Percentiles rank a stretch among this genome's conserved stretches.
phyloP scores from a whole-genome alignment of 495 filamentous ascomycete species.

The Penicillium simplicissimum region DNA sequence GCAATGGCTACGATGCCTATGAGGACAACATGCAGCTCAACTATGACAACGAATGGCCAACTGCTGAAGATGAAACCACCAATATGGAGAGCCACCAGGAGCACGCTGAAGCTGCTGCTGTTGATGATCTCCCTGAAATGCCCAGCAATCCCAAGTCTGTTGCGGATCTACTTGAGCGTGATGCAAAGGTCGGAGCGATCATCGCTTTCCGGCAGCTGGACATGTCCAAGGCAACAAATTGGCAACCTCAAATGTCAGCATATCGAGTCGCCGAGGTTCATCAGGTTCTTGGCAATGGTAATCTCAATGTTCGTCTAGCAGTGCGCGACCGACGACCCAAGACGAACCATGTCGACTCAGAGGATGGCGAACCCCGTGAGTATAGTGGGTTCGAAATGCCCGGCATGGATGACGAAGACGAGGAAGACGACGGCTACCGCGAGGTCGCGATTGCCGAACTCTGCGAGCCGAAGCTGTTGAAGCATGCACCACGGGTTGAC shows the following conservation, averaged over 20 bases:
- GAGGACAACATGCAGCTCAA: slow-evolving; percentile 46
- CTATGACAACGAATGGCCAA: slow-evolving; percentile 50
- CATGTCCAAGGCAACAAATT: slow-evolving; percentile 72
- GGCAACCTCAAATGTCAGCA: slow-evolving; percentile 71
- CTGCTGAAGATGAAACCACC: slow-evolving; percentile 17
- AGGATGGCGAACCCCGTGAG: slow-evolving; percentile 57
- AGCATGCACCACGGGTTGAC: slow-evolving; percentile 24
- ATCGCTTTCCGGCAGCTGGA: slow-evolving; percentile 79
- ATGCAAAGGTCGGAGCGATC: slow-evolving; percentile 62
- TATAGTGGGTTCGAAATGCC: slow-evolving; percentile 71
- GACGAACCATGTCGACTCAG: slow-evolving; percentile 41
- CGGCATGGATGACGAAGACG: slow-evolving; percentile 53
- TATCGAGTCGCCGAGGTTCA: slow-evolving; percentile 67
- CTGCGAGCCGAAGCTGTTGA: slow-evolving; percentile 62
- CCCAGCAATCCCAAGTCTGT: slow-evolving; percentile 63
- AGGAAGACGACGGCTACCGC: slow-evolving; percentile 55
- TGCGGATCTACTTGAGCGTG: slow-evolving; percentile 51
- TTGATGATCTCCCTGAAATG: slow-evolving; percentile 63
- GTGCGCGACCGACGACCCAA: slow-evolving; percentile 62
- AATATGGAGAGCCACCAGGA: slow-evolving; percentile 10
- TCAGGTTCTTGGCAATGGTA: slow-evolving; percentile 47
- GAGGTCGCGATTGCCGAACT: slow-evolving; percentile 57
- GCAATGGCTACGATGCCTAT: slow-evolving; percentile 17
- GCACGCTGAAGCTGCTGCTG: slow-evolving; percentile 24
- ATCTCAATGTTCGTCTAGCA: slow-evolving; percentile 64